Evolutionary conservation across 2,329 filamentous ascomycete genomes (phyloP).

Genomic region (Emericellopsis atlantica): DNA sequence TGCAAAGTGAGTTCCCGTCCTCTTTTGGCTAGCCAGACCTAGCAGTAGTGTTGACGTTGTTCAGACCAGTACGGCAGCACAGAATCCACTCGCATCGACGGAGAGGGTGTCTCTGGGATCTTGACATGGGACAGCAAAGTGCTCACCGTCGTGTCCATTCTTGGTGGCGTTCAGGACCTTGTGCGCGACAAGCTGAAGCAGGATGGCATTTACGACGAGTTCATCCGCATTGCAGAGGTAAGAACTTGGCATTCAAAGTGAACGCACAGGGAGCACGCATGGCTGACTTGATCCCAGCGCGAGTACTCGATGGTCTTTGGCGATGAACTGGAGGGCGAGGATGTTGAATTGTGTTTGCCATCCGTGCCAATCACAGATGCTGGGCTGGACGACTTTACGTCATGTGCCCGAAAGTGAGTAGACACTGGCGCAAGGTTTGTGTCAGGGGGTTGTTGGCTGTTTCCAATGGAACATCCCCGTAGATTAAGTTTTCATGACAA

Average conservation of each 20-base stretch:
- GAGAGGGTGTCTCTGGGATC: constrained; percentile 22
- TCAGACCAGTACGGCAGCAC: constrained; percentile 26
- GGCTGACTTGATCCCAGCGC: constrained; percentile 6
- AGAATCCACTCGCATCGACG: constrained; percentile 24
- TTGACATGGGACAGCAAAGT: constrained; percentile 31
- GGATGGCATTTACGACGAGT: constrained; percentile 23
- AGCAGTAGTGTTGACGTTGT: background rate
- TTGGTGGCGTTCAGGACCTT: constrained; percentile 23
- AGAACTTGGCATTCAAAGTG: background rate
- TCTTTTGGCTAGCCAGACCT: background rate
- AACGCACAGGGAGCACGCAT: background rate
- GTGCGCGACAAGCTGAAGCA: constrained; percentile 22
- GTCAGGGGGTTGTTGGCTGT: too few relatives aligned
- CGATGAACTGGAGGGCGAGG: constrained; percentile 12
- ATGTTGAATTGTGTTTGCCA: constrained; percentile 15
- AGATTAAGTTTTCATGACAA: too few relatives aligned
- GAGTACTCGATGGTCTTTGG: constrained; percentile 16
- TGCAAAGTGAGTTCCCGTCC: constrained; percentile 22
- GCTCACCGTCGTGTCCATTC: constrained; percentile 22
- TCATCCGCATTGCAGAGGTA: constrained; percentile 16
- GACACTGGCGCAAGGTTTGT: too few relatives aligned
- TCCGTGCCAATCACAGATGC: constrained; percentile 9
- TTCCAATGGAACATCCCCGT: too few relatives aligned
- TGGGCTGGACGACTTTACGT: constrained; percentile 13
- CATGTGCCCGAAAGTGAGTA: background rate